Base-by-base conservation (phyloP, 176 grass and related monocot genomes). In the Guadua angustifolia region DNA sequence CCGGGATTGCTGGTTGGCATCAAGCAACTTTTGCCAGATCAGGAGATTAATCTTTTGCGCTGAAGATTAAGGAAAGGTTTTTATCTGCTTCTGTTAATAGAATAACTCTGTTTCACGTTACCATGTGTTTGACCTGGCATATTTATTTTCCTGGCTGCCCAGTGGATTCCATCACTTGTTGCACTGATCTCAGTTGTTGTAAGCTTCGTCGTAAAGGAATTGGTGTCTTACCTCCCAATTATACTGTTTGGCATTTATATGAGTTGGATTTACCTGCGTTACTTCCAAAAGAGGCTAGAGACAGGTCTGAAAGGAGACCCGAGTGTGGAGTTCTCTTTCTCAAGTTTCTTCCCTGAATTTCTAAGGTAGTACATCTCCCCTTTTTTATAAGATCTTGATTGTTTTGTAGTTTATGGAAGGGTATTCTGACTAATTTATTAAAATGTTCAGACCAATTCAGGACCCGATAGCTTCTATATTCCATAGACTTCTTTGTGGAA, bases 221-320 rank as follows among this genome's bases (percentile, higher is more conserved):
- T 90, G 69, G 81, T 99, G 65, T 90, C 93, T 53, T 95, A 90
- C 67, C 89, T 99, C 22, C 96, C 93, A 84, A 69, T 90, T 75
- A 49, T 99, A 83, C 36, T 99, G 69, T 99, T 90, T 92, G 96
- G 96, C 77, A 94, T 94, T 77, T 99, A 99, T 85, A 84, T 92
- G 85, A 95, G 96, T 79, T 99, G 96, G 96, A 94, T 94, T 85
- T 99, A 99, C 80, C 82, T 99, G 78, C 89, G 96, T 21, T 95
- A 95, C 88, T 99, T 99, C 66, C 96, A 99, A 94, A 99, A 53
- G 83, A 90, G 80, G 74, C 64, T 92, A 85, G 96, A 99, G 88
- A 95, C 91, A 51, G 87, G 93, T 49, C 83, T 99, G 67, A 95
- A 92, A 77, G 96, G 96, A 78, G 96, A 99, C 62, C 96, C 93